Percentiles rank a stretch among this genome's conserved stretches.
phyloP scores from a whole-genome alignment of 495 filamentous ascomycete species.

The Aspergillus affinis region DNA sequence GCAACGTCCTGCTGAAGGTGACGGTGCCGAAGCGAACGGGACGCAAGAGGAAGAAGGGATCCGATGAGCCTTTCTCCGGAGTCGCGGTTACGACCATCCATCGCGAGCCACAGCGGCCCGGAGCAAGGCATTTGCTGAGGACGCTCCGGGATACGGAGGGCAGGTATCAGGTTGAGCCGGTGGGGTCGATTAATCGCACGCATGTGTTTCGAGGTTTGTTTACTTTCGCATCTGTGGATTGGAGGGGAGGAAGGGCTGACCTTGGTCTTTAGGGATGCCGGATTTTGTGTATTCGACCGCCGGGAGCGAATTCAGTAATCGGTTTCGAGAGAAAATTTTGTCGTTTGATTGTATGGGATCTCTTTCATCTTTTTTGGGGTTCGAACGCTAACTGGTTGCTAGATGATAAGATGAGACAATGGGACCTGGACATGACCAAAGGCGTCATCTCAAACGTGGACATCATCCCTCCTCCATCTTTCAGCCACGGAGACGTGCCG shows the following conservation, averaged over 20 bases:
- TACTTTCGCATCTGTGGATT: too few relatives aligned
- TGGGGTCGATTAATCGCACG: conserved; percentile 73
- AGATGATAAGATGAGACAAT: conserved; percentile 72
- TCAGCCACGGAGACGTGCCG: conserved; percentile 64
- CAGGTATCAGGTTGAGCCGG: conserved; percentile 65
- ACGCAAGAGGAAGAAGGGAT: conserved; percentile 76
- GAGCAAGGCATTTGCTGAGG: conserved; percentile 51
- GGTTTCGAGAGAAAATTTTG: conserved; percentile 63
- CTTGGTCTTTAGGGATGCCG: conserved; percentile 43
- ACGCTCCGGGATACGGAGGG: conserved; percentile 70
- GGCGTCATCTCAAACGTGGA: conserved; percentile 59
- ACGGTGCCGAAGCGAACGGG: conserved; percentile 85
- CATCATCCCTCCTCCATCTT: conserved; percentile 76
- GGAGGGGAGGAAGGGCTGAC: conserved; percentile 3
- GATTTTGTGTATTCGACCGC: conserved; percentile 77
- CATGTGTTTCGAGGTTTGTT: conserved; percentile 78
- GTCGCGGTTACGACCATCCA: conserved; percentile 13
- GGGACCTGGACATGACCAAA: conserved; percentile 65
- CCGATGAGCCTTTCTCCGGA: conserved; percentile 59
- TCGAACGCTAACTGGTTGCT: background rate
- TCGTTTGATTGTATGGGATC: conserved; percentile 59
- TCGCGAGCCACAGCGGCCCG: conserved; percentile 22
- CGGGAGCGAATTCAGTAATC: conserved; percentile 59
- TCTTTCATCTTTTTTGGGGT: background rate
- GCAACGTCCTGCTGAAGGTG: conserved; percentile 82